Evolutionary conservation across 352 stramenopile genomes (phyloP), one percentile per base, ranked within the genome.

Genomic region (Pythium graminicola): DNA sequence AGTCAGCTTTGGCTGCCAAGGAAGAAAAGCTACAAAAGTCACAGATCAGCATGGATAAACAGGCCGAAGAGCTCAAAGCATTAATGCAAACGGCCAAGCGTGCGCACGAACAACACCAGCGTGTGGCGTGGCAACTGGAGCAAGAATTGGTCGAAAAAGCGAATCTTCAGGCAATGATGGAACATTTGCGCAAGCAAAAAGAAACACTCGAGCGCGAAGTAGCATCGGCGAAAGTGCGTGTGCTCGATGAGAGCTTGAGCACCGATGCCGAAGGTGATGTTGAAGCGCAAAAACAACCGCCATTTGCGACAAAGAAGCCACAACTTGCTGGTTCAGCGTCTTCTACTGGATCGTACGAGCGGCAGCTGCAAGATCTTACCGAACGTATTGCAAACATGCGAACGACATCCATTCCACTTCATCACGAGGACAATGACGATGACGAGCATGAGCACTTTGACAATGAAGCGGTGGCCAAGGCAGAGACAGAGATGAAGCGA

Each of bases 51-150:
- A 61, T 69, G 7, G 64, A 67, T 19, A 69, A 60, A 20, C 72
- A 82, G 33, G 66, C 78, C 27, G 71, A 81, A n/a, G 76, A 87
- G n/a, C 42, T 82, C n/a, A 62, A 65, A 3, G 67, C 77, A 19
- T 57, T 89, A 1, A 76, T 71, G 26, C 76, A 85, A 42, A 64
- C 72, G 0, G 67, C 76, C 2, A 76, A 74, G 40, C 67, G 67
- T n/a, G 76, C 73, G 8, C 76, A 89, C 33, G 73, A 84, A 6
- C 48, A 81, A 28, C 79, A 83, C 32, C 70, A 86, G 53, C 69
- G 77, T 17, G 57, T 72, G 24, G 72, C 59, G n/a, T 66, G 58
- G 63, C 73, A 81, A 48, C 58, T 86, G 28, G 76, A 86, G 50
- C 67, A 70, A 22, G 76, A 83, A 38, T 51, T 81, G 16, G 45